Conservation (phyloP, 495 filamentous ascomycete species). For the Podospora pseudoanserina region DNA sequence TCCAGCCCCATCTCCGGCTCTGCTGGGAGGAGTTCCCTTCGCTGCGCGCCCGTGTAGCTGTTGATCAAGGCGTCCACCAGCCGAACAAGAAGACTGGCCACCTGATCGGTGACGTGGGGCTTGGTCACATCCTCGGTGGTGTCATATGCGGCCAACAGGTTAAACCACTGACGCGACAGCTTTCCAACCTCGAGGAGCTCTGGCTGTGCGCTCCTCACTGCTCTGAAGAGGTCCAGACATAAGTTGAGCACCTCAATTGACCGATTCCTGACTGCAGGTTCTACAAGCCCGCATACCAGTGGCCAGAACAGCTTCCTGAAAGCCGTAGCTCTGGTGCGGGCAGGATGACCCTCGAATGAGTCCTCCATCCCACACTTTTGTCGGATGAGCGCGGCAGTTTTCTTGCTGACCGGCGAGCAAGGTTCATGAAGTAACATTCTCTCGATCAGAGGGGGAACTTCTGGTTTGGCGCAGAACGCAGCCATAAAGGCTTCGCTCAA, state of each 20-base stretch:
- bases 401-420: conserved; percentile 39
- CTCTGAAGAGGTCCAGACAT: conserved; percentile 50
- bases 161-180: conserved; percentile 24
- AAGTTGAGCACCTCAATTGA: conserved; percentile 46
- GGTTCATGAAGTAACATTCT: conserved; percentile 43
- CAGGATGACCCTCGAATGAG: background rate
- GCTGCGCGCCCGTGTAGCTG: conserved; percentile 2
- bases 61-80: conserved; percentile 21
- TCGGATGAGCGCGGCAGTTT: conserved; percentile 37
- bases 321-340: conserved; percentile 16
- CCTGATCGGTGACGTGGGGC: conserved; percentile 45
- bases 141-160: conserved; percentile 27
- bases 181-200: conserved; percentile 46
- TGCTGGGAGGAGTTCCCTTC: conserved; percentile 10
- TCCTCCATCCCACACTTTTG: conserved; percentile 20
- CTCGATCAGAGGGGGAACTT: conserved; percentile 31
- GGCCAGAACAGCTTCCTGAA: conserved; percentile 50
- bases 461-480: conserved; percentile 44
- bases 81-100: conserved; percentile 45
- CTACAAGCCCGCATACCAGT: conserved; percentile 41
- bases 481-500: conserved; percentile 58
- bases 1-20: conserved; percentile 50
- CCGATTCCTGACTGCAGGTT: conserved; percentile 33
- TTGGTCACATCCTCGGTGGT: conserved; percentile 46
- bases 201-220: conserved; percentile 50